These are phyloP conservation scores for Lactarius indigo DNA, from an alignment of 768 basidiomycete species.

Conservation along the genomic window DNA sequence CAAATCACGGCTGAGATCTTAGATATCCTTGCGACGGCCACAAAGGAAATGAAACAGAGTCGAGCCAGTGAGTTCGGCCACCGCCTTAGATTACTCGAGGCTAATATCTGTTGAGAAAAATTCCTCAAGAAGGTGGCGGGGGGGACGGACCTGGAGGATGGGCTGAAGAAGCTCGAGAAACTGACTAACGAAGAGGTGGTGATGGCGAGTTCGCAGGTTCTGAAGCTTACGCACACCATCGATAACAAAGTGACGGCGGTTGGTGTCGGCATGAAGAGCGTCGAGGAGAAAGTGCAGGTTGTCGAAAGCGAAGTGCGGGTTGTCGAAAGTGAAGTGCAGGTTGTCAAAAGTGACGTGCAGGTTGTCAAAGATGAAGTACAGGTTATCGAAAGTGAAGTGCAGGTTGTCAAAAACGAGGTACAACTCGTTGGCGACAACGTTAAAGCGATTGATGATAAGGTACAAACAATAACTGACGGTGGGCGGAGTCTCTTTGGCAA, in stretches of 20 bases:
- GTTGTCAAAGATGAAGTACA: no score
- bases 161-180: neutral
- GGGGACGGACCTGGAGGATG: neutral
- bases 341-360: no score
- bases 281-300: no score
- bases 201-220: neutral
- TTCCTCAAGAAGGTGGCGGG: neutral
- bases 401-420: neutral
- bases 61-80: neutral
- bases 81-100: neutral
- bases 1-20: no score
- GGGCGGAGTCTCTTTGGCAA: neutral
- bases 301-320: neutral
- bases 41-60: neutral
- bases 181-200: neutral
- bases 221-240: neutral
- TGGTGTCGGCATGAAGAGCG: no score
- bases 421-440: neutral
- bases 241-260: neutral
- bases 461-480: neutral
- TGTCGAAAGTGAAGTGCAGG: neutral
- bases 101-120: neutral
- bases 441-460: neutral
- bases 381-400: no score
- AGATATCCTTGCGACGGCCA: neutral